These are phyloP conservation scores for Andrographis paniculata DNA, from an alignment of 305 asterid genomes.

Conservation along the genomic window DNA sequence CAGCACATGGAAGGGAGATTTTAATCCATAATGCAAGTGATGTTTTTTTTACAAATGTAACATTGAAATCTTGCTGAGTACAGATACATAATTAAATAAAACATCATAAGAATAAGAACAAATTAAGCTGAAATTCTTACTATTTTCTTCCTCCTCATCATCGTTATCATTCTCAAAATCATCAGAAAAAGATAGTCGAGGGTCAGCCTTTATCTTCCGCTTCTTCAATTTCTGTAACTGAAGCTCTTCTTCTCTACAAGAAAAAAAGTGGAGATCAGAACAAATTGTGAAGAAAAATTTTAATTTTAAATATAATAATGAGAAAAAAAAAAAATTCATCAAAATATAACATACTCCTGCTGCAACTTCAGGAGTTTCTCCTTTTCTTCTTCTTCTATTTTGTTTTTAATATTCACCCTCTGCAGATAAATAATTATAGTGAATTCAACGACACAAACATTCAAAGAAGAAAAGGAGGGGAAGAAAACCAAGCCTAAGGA, in stretches of 20 bases:
- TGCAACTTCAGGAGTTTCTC: conserved; percentile 91
- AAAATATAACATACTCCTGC: conserved; percentile 61
- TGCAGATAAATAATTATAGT: conserved; percentile 24
- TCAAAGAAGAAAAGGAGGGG: not conserved
- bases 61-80: no score
- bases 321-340: conserved; percentile 10
- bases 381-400: conserved; percentile 93
- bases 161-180: conserved; percentile 66
- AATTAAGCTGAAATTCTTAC: conserved; percentile 30
- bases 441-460: conserved; percentile 2
- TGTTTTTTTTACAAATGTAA: no score
- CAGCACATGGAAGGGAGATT: no score
- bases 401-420: conserved; percentile 86
- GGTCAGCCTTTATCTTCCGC: conserved; percentile 82
- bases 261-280: not conserved
- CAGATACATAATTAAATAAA: not conserved
- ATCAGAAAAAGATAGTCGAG: conserved; percentile 82
- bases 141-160: conserved; percentile 58
- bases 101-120: conserved; percentile 6
- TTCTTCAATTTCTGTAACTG: conserved; percentile 88
- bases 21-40: no score
- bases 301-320: no score
- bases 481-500: not conserved
- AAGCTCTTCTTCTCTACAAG: conserved; percentile 83
- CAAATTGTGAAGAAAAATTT: conserved; percentile 1